Base-by-base conservation (phyloP, 2,329 filamentous ascomycete genomes). In the Didymella pomorum region DNA sequence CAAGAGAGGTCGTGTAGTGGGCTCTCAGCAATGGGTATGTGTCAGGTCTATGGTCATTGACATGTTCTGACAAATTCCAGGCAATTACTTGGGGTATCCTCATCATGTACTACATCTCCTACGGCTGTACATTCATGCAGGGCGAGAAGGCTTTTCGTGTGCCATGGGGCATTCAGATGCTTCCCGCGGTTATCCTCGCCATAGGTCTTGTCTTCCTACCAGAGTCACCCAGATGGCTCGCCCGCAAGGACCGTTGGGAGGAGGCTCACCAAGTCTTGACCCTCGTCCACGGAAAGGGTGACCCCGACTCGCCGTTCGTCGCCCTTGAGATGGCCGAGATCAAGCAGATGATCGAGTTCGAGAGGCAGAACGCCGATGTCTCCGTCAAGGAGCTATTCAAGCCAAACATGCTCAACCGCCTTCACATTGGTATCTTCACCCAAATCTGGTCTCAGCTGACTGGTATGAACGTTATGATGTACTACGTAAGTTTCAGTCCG, bases 361-460 rank as follows among this genome's bases (percentile, higher is more conserved):
- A 95, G 76, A 83, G 86, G 18, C 79, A 82, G 25, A 89, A 91
- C 71, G 80, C 86, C 14, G 83, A 92, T 63, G 88, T 91, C 20
- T 86, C 85, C 9, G 92, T 90, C 71, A 65, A 87, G 2, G 90
- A 94, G 71, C 83, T 95, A 0, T 84, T 95, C 78, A 85, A 83
- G 65, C 89, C 90, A 1, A 80, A 80, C n/a, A 91, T 91, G 87
- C 81, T 92, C 72, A 89, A 91, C 77, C 85, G 90, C 28, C 90
- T 88, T 9, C 80, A 88, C 64, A 88, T 91, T 62, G 90, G 88
- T 61, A 70, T 92, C 41, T 91, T 90, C 72, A 89, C 83, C 1
- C 89, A 92, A 76, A 88, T 92, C 67, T 90, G 89, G 90, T 87
- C 84, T 11, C 89, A 93, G 71, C 77, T 92, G 46, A 91, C 88